Percentiles rank a stretch among this genome's conserved stretches.
Conservation (phyloP, 352 stramenopile species). For the Globisporangium uncinulatum region DNA sequence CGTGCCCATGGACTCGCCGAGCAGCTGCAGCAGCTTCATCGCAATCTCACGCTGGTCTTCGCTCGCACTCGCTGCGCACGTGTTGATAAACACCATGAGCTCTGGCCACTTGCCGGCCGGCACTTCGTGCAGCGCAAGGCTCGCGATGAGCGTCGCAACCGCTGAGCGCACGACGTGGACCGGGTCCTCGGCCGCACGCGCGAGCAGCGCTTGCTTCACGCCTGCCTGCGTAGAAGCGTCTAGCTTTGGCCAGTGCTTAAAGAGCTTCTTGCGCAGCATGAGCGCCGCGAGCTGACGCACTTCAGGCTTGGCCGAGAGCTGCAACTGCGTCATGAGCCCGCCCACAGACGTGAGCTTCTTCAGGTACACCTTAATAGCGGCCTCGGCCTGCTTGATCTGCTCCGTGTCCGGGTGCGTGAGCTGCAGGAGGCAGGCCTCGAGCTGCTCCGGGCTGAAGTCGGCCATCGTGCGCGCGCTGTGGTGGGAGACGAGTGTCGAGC, state of each 20-base stretch:
- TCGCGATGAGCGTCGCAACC: constrained; percentile 78
- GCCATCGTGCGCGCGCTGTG: constrained; percentile 31
- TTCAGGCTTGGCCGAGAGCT: constrained; percentile 62
- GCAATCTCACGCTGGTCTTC: constrained; percentile 88
- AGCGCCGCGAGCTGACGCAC: constrained; percentile 92
- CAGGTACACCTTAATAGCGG: constrained; percentile 89
- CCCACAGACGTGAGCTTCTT: constrained; percentile 86
- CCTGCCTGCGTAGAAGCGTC: constrained; percentile 66
- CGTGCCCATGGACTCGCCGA: constrained; percentile 91
- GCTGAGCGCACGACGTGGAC: constrained; percentile 85
- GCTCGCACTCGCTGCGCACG: constrained; percentile 69
- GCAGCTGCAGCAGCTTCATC: constrained; percentile 92
- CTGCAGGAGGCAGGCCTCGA: constrained; percentile 83
- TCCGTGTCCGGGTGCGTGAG: constrained; percentile 94
- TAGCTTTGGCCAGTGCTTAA: constrained; percentile 91
- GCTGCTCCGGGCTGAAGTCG: constrained; percentile 77
- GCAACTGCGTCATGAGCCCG: constrained; percentile 88
- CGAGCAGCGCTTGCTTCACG: constrained; percentile 88
- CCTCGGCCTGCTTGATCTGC: constrained; percentile 94
- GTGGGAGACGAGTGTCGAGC: background rate
- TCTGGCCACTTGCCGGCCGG: constrained; percentile 85
- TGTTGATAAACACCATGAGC: constrained; percentile 93
- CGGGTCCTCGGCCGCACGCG: constrained; percentile 79
- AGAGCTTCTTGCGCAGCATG: constrained; percentile 93
- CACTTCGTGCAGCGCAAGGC: constrained; percentile 75